Base-by-base conservation (phyloP, 129 eudicot genomes). In the Saussurea involucrata region DNA sequence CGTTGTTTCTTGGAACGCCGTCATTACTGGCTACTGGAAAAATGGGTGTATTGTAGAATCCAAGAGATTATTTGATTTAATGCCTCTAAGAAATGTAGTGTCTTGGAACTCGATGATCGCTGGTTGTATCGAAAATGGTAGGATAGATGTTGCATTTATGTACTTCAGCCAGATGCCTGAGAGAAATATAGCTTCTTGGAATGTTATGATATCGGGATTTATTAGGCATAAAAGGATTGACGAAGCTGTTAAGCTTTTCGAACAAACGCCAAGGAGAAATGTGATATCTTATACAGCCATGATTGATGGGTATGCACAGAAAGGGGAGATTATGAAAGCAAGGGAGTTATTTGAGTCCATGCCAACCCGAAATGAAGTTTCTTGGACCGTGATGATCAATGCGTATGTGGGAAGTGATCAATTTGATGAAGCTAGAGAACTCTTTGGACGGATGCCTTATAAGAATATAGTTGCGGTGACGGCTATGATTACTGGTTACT, bases 51-150 rank as follows among this genome's bases (percentile, higher is more conserved):
- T 87, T 21, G 32, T 8, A 53, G 89, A 87, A 44, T 87, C 92
- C 4, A 87, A 82, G 80, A 73, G 8, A 4, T 53, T 82, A 8
- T 87, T 87, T 0, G 76, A 85, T 12, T 64, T 53, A 32, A 87
- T 87, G 87, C 92, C 87, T 20, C 17, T 34, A 53, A 82, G 82
- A 73, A 87, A 85, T 21, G 29, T 71, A 53, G 89, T 88, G 22
- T 85, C 92, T 44, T 88, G 92, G 89, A 88, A 85, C 81, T 85
- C 87, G 15, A 85, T 85, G 77, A 83, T 85, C 10, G 71, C 87
- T 27, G 89, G 80, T n/a, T 82, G 76, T 63, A 49, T 82, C 11
- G 73, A 85, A 65, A 66, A 73, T 18, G 82, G 65, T 55, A 82
- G 27, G 60, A 77, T 80, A 36, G 92, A 85, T 85, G 68, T 33